These are phyloP conservation scores for Russula foetens DNA, from an alignment of 768 basidiomycete genomes.

Conservation along the genomic window DNA sequence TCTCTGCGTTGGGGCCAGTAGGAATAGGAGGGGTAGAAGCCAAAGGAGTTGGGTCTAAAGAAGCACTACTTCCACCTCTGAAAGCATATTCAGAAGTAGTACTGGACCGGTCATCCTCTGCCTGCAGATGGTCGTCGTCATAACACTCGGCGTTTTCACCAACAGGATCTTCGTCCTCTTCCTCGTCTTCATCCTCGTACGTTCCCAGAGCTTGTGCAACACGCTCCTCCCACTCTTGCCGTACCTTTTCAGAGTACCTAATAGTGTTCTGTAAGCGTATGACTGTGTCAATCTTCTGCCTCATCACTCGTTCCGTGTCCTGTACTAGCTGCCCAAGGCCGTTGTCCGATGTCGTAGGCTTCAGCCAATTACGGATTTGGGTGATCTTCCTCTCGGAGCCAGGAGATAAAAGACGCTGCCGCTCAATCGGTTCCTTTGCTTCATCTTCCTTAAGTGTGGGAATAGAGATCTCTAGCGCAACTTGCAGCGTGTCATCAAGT, in stretches of 20 bases:
- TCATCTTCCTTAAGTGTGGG: constrained; percentile 91
- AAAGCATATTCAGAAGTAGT: constrained; percentile 61
- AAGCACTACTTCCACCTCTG: constrained; percentile 31
- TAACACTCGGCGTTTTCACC: constrained; percentile 20
- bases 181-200: constrained; percentile 43
- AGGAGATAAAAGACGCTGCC: constrained; percentile 84
- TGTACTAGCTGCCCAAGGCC: constrained; percentile 77
- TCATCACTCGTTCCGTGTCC: constrained; percentile 83
- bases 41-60: constrained; percentile 60
- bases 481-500: constrained; percentile 76
- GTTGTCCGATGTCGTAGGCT: constrained; percentile 77
- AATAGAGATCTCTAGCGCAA: constrained; percentile 73
- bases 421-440: constrained; percentile 83
- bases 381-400: constrained; percentile 83
- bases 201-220: constrained; percentile 60
- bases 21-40: constrained; percentile 43
- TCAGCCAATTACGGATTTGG: constrained; percentile 78
- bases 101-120: constrained; percentile 46
- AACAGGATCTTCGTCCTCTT: constrained; percentile 25
- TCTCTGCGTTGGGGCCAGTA: constrained; percentile 15
- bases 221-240: constrained; percentile 93
- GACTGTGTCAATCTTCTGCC: constrained; percentile 91
- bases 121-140: constrained; percentile 21
- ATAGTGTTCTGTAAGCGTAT: constrained; percentile 97
- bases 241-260: constrained; percentile 91